Conservation (phyloP, 1,284 basidiomycete species). For the Paramarasmius palmivorus region DNA sequence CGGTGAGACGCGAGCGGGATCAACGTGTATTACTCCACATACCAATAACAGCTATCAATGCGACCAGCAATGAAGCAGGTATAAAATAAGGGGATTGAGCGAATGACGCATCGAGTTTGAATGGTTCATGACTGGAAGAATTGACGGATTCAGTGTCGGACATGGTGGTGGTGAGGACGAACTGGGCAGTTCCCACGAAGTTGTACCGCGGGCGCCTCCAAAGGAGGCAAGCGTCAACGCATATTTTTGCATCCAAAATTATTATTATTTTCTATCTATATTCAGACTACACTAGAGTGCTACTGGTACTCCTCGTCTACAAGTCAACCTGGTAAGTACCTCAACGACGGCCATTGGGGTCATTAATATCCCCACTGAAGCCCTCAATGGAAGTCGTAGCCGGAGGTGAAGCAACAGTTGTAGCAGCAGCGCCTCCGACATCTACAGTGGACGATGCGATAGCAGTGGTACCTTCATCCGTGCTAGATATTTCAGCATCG, state of each 20-base stretch:
- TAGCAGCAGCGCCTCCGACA: not conserved
- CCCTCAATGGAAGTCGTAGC: not conserved
- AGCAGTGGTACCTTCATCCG: not conserved
- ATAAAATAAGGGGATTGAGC: not conserved
- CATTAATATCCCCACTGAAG: constrained; percentile 13
- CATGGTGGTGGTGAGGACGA: not conserved
- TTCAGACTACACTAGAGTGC: too few relatives aligned
- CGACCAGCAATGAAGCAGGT: constrained; percentile 14
- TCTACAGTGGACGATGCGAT: not conserved
- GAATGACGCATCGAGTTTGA: not conserved
- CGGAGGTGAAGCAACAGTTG: not conserved
- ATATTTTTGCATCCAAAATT: too few relatives aligned
- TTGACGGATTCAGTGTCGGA: too few relatives aligned
- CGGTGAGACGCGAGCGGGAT: not conserved
- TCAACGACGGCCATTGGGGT: constrained; percentile 10
- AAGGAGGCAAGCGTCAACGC: too few relatives aligned
- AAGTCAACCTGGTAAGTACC: too few relatives aligned
- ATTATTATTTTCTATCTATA: too few relatives aligned
- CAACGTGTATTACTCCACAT: constrained; percentile 1
- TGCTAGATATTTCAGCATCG: not conserved
- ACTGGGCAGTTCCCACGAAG: too few relatives aligned
- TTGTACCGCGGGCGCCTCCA: too few relatives aligned
- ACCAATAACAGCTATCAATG: constrained; percentile 13
- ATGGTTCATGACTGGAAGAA: not conserved
- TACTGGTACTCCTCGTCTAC: too few relatives aligned